phyloP scores from a whole-genome alignment of 306 rosid species.

The Bauhinia variegata region DNA sequence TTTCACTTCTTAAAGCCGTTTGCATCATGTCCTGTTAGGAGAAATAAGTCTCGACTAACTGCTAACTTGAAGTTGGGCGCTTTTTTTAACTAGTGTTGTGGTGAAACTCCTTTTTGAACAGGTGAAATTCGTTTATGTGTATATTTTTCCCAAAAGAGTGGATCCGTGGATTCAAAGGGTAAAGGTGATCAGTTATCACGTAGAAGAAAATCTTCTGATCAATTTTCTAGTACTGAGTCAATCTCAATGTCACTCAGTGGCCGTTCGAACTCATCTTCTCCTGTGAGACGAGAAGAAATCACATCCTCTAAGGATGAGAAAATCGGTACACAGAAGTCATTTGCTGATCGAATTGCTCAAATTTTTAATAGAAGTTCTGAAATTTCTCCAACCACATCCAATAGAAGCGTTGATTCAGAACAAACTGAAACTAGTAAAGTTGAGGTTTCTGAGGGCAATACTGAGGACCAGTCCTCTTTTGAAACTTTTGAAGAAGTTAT shows the following conservation, averaged over 20 bases:
- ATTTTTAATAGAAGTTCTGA: constrained; percentile 70
- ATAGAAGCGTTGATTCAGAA: constrained; percentile 57
- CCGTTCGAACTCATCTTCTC: constrained; percentile 56
- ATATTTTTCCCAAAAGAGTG: constrained; percentile 45
- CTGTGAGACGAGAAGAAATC: constrained; percentile 59
- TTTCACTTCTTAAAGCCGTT: constrained; percentile 22
- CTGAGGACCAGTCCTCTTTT: constrained; percentile 61
- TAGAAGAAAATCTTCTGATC: constrained; percentile 31
- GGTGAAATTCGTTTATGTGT: constrained; percentile 79
- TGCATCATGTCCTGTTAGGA: constrained; percentile 22
- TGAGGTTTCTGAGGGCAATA: constrained; percentile 49
- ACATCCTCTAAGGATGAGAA: constrained; percentile 63
- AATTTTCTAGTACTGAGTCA: constrained; percentile 34
- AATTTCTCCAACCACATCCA: constrained; percentile 37
- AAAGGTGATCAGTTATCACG: constrained; percentile 2
- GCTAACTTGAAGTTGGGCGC: background rate
- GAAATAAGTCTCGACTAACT: background rate
- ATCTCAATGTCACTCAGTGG: constrained; percentile 47
- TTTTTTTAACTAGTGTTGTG: no score
- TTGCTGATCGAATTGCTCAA: constrained; percentile 76
- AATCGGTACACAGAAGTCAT: constrained; percentile 53
- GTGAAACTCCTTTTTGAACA: constrained; percentile 27
- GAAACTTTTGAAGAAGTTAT: constrained; percentile 69
- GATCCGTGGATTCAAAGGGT: constrained; percentile 42
- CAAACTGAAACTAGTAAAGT: constrained; percentile 46